Evolutionary conservation across 495 filamentous ascomycete genomes (phyloP), one percentile per base, ranked within the genome.

Genomic region (Pseudomonodictys pantanalensis): DNA sequence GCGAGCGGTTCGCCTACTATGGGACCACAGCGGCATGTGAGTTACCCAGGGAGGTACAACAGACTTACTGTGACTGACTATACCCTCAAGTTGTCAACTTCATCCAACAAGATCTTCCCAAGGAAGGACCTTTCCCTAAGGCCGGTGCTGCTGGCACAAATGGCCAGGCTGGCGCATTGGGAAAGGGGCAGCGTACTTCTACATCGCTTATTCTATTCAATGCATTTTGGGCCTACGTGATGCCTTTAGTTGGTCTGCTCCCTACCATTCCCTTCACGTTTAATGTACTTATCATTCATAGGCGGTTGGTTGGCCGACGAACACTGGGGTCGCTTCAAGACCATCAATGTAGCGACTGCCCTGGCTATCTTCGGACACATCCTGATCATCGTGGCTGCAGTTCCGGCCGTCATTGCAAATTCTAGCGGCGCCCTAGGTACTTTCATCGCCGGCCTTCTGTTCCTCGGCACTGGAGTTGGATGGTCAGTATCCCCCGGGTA

Each of bases 1-100:
- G 82, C 72, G 87, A 90, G 75, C 84, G 87, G 38, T 87, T 89
- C 73, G 85, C 84, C 7, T 89, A 88, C 75, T 90, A 89, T 68
- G 87, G 87, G 52, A 87, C 86, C 6, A 86, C 80, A 20, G 41
- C 41, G 18, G 41, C 22, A 7, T 44, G 41, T 44, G 22, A 44
- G 41, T 44, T 7, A 20, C 18, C 7, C 41, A n/a, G n/a, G n/a
- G n/a, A n/a, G n/a, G n/a, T n/a, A n/a, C n/a, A n/a, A n/a, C n/a
- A n/a, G n/a, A n/a, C n/a, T n/a, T n/a, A n/a, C n/a, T 18, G 18
- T 45, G 41, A 9, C 18, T 8, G 22, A 7, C 8, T 45, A 7
- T 12, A 9, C 18, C 9, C 9, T 20, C 7, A 18, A 58, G 60
- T 83, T 67, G 78, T 80, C 71, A 86, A 88, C 65, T 91, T 86